Conservation (phyloP, 768 basidiomycete species). For the Pisolithus microcarpus region DNA sequence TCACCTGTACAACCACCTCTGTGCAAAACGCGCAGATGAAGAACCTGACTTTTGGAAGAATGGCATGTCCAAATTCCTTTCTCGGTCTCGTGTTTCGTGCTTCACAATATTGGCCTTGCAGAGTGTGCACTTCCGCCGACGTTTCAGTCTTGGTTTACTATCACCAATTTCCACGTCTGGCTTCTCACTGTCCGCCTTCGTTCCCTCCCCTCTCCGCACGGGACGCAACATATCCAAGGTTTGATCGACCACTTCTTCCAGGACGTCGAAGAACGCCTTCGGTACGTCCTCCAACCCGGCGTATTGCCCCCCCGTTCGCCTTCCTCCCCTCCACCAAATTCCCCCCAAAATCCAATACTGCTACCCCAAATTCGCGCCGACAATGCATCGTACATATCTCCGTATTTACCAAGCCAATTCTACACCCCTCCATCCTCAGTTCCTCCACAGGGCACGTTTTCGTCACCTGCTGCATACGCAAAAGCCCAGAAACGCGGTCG, state of each 20-base stretch:
- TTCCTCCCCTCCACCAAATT: constrained; percentile 8
- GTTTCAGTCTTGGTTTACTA: constrained; percentile 94
- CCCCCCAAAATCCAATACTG: constrained; percentile 1
- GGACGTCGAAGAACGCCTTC: constrained; percentile 86
- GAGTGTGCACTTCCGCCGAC: constrained; percentile 84
- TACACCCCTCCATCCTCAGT: constrained; percentile 22
- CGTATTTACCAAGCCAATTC: constrained; percentile 18
- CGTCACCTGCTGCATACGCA: constrained; percentile 20
- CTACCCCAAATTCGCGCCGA: constrained; percentile 14
- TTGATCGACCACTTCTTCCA: constrained; percentile 94
- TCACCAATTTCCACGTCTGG: constrained; percentile 91
- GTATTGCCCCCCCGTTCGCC: constrained; percentile 20
- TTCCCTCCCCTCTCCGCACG: constrained; percentile 63
- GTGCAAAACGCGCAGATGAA: constrained; percentile 50
- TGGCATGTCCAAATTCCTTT: constrained; percentile 34
- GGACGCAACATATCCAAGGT: constrained; percentile 65
- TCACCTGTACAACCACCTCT: constrained; percentile 49
- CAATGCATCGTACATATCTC: constrained; percentile 14
- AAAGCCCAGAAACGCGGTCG: constrained; percentile 30
- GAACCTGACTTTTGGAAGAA: constrained; percentile 59
- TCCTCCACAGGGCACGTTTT: constrained; percentile 20
- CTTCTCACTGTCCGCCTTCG: constrained; percentile 84
- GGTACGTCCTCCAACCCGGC: constrained; percentile 65
- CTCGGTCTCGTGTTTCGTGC: not conserved
- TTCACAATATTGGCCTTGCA: constrained; percentile 22